Conservation (phyloP, 1,284 basidiomycete species). For the Marasmius fiardii region DNA sequence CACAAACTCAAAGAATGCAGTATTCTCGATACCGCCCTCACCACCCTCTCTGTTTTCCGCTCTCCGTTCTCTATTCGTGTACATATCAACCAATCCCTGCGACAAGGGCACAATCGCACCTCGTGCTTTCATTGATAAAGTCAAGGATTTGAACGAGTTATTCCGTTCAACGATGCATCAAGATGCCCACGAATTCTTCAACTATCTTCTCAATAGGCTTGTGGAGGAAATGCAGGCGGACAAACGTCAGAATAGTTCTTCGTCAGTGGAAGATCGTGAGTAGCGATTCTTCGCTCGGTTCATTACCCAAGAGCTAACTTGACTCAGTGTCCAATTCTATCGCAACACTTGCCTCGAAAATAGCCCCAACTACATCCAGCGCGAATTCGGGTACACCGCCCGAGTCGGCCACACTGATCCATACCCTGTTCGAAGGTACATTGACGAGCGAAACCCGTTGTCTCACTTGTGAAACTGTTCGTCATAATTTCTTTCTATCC, state of each 20-base stretch:
- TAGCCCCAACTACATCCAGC: constrained; percentile 32
- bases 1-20: constrained; percentile 20
- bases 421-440: constrained; percentile 89
- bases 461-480: constrained; percentile 91
- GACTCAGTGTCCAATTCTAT: constrained; percentile 55
- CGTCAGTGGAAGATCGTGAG: constrained; percentile 54
- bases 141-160: constrained; percentile 84
- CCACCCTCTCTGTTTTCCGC: constrained; percentile 85
- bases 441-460: constrained; percentile 97
- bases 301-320: constrained; percentile 11
- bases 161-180: constrained; percentile 90
- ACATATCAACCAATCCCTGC: constrained; percentile 71
- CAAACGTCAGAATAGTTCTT: constrained; percentile 36
- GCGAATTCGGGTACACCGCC: constrained; percentile 42
- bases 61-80: constrained; percentile 84
- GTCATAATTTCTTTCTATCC: constrained; percentile 21
- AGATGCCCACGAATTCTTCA: constrained; percentile 97
- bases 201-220: constrained; percentile 90
- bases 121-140: constrained; percentile 85
- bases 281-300: constrained; percentile 15
- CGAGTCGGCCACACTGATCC: constrained; percentile 75
- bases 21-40: constrained; percentile 46
- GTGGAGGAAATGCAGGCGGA: constrained; percentile 90
- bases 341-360: constrained; percentile 46
- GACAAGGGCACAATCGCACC: constrained; percentile 87